phyloP scores from a whole-genome alignment of 306 rosid genomes.

The Cucurbita ficifolia region DNA sequence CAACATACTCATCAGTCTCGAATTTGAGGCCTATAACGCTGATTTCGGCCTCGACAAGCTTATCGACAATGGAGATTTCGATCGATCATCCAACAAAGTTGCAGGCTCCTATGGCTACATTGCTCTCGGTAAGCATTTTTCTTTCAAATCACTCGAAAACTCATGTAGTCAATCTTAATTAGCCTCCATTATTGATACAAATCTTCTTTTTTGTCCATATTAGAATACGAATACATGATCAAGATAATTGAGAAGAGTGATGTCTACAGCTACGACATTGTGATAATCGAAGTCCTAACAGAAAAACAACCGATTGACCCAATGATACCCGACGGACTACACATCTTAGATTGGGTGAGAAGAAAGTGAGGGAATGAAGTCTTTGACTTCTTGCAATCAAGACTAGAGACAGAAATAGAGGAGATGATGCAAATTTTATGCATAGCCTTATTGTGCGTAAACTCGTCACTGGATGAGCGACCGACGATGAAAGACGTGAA shows the following conservation, averaged over 20 bases:
- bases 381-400: constrained; percentile 47
- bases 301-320: too few relatives aligned
- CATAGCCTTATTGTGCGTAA: constrained; percentile 72
- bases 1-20: constrained; percentile 84
- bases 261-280: constrained; percentile 73
- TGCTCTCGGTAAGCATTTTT: constrained; percentile 88
- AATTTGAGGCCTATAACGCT: constrained; percentile 79
- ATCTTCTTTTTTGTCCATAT: background rate
- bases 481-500: constrained; percentile 88
- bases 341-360: constrained; percentile 85
- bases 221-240: constrained; percentile 89
- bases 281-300: constrained; percentile 61
- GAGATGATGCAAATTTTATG: too few relatives aligned
- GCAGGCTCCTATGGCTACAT: constrained; percentile 93
- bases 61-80: constrained; percentile 60
- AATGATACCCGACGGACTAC: constrained; percentile 71
- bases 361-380: constrained; percentile 51
- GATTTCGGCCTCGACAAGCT: constrained; percentile 92
- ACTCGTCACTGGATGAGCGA: constrained; percentile 61
- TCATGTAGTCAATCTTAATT: background rate
- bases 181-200: background rate
- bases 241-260: constrained; percentile 64
- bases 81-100: constrained; percentile 66
- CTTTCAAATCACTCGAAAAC: background rate
- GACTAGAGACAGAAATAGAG: constrained; percentile 61